Evolutionary conservation across 2,329 filamentous ascomycete genomes (phyloP), one percentile per base, ranked within the genome.

Genomic region (Aureobasidium uvarum): DNA sequence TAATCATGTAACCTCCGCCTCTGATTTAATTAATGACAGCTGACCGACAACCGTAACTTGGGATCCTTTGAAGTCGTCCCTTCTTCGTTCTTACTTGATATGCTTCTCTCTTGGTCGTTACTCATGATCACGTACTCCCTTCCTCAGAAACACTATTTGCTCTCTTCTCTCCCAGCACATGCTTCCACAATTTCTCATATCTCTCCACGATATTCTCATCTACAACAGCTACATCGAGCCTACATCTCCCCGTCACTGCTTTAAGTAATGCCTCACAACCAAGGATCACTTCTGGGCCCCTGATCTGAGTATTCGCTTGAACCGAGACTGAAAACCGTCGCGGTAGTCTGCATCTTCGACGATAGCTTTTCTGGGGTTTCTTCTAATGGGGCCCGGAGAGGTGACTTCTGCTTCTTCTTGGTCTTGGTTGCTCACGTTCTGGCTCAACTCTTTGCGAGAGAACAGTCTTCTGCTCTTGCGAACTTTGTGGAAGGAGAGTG

Each of bases 381-480:
- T 52, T 18, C 50, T 20, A 10, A 20, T 10, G 2, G 45, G 8
- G 13, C 13, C 13, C 3, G 45, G 45, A 28, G 23, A 48, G 13
- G 13, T 5, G 8, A 14, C 31, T 36, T 52, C 31, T 36, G 7
- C 28, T 20, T 33, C 14, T 14, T 52, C 31, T 5, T 36, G 18
- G 31, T 33, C 6, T 25, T 6, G 16, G 10, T 5, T 13, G 16
- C n/a, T 28, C 2, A 6, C 36, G 0, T 5, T 20, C 31, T 52
- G 18, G 6, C 18, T 52, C 50, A 52, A 36, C 31, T 52, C 28
- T 3, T 20, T 52, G 31, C 28, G 50, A 10, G 52, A 55, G 20
- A 55, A 23, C 36, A 41, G 36, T 58, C 36, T 55, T 55, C 36
- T 25, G 36, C 20, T 55, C 11, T 55, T 55, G 52, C 33, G 33